phyloP scores from a whole-genome alignment of 2,329 filamentous ascomycete species.

The Trichoderma oligosporum region DNA sequence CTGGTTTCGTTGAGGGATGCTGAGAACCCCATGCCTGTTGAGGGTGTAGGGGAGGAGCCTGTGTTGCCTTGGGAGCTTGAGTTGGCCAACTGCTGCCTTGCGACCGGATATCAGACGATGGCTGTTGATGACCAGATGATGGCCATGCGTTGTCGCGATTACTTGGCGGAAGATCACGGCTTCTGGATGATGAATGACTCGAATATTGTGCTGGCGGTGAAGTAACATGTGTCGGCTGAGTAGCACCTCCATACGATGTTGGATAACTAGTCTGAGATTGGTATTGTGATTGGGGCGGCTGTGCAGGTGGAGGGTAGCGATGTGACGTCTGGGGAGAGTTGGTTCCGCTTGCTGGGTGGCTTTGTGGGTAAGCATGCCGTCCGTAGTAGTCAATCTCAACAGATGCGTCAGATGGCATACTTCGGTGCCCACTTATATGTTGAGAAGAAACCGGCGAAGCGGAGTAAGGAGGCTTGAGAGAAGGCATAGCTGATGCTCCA shows the following conservation, averaged over 20 bases:
- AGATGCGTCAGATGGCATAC: constrained; percentile 34
- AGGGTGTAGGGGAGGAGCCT: constrained; percentile 30
- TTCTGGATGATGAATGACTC: constrained; percentile 40
- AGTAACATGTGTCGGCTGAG: constrained; percentile 40
- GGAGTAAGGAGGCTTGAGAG: constrained; percentile 51
- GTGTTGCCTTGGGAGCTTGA: constrained; percentile 33
- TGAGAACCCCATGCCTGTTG: constrained; percentile 35
- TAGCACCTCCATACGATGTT: constrained; percentile 37
- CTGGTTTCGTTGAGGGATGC: constrained; percentile 34
- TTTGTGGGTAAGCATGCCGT: constrained; percentile 35
- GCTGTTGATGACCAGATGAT: constrained; percentile 25
- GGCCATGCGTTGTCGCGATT: constrained; percentile 39
- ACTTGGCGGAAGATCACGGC: constrained; percentile 24
- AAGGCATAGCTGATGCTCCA: constrained; percentile 48
- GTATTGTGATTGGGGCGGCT: constrained; percentile 38
- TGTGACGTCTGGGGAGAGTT: constrained; percentile 47
- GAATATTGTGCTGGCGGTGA: constrained; percentile 56
- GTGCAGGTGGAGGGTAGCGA: constrained; percentile 44
- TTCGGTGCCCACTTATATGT: constrained; percentile 44
- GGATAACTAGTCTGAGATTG: constrained; percentile 44
- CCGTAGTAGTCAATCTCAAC: constrained; percentile 50
- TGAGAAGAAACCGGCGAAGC: constrained; percentile 48
- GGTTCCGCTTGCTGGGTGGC: constrained; percentile 36
- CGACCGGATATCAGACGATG: constrained; percentile 22
- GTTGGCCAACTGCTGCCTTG: constrained; percentile 30